Evolutionary conservation across 306 rosid species (phyloP), one percentile per base, ranked within the genome.

Genomic region (Fragaria vesca): DNA sequence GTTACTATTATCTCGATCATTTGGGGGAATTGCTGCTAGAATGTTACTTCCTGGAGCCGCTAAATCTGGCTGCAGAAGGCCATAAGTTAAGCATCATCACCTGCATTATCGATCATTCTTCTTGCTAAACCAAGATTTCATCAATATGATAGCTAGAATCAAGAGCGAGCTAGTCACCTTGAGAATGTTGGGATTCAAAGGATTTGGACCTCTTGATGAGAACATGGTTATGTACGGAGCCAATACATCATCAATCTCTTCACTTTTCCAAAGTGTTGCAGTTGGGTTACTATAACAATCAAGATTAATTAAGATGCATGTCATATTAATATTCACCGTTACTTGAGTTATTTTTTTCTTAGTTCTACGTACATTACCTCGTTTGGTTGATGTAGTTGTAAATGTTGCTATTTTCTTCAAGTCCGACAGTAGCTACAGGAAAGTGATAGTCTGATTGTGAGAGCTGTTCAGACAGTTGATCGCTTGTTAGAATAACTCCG

Each of bases 191-290:
- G 80, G 84, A 0, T 84, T 75, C 57, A 21, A 2, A 38, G 78
- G 86, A 52, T 76, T 89, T 11, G 93, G 93, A 54, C 96, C 96
- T 52, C 93, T 85, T 1, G 96, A 83, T 26, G 96, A 91, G 67
- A 76, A 87, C 0, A 77, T 6, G 16, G 72, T 81, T 3, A 84
- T 1, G 8, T 71, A 79, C 13, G 93, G 90, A 15, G 90, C 77
- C 30, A 36, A 15, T 2, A 63, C 26, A 42, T 90, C 82, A 0
- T 60, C 63, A 0, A 2, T 72, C 61, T 77, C 87, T 0, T 48
- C 42, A 50, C 79, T 86, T 83, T 43, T 87, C 2, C 75, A 66
- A 52, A 87, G 81, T 0, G 91, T 86, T 20, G 90, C 87, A 0
- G 85, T 82, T 55, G 90, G 26, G 70, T 71, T 76, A 26, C 88